Base-by-base conservation (phyloP, 192 early-diverging fungal species). In the Coemansia sp. region DNA sequence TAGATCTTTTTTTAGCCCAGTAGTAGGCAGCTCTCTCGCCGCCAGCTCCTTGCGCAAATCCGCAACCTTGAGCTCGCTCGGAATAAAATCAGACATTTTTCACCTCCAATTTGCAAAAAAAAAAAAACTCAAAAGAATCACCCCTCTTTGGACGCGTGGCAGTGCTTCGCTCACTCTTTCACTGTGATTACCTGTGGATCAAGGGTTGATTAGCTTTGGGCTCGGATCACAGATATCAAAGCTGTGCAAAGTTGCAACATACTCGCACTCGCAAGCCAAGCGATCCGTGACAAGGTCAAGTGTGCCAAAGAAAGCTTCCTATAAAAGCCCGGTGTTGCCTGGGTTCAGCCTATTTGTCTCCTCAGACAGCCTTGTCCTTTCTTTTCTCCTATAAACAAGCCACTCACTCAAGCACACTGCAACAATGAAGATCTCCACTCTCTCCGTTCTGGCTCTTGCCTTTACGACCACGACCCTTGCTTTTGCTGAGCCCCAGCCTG, bases 1-100 rank as follows among this genome's bases (percentile, higher is more conserved):
- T 18, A 91, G 59, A 8, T 88, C 89, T 52, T 87, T 86, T 61
- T 89, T 91, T 53, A 87, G 75, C 3, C 89, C 89, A 23, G 77
- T 85, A 0, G 82, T 89, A 11, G 88, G 39, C 25, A 89, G 62
- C 13, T 76, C 76, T 34, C 86, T 85, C 31, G 75, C 70, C 6
- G 77, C 61, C 6, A 91, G 76, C 64, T 87, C 84, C 56, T 84
- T 79, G 59, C 83, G 84, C 64, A 88, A 80, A 43, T 88, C 87
- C 18, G 82, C 70, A 25, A 88, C 87, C 36, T 88, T 88, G 62
- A 88, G 82, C 64, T 85, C 78, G 75, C 73, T 76, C 2, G 79
- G 79, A 28, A 65, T 48, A 6, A 71, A 37, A 18, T 33, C 41
- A 8, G 72, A 20, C 77, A 79, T 79, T 48, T 48, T 48, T 12